Conservation (phyloP, 768 basidiomycete genomes). For the Fomitopsis serialis region DNA sequence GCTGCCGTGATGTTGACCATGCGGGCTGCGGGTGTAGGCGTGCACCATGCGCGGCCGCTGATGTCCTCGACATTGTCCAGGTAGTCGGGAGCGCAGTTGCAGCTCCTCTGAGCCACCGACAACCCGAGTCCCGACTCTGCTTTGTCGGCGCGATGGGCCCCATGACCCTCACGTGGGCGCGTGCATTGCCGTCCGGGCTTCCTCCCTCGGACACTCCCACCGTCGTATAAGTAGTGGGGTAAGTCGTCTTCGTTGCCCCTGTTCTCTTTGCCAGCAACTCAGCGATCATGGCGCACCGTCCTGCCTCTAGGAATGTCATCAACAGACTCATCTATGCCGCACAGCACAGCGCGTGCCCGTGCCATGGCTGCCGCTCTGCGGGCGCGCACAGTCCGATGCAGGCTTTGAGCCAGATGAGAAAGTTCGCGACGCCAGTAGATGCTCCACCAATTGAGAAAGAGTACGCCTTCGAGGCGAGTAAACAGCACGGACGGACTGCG, state of each 20-base stretch:
- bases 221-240: not conserved
- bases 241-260: not conserved
- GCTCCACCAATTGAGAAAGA: slow-evolving; percentile 58
- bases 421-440: slow-evolving; percentile 74
- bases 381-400: slow-evolving; percentile 35
- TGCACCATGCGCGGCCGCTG: too few relatives aligned
- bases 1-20: too few relatives aligned
- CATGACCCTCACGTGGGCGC: slow-evolving; percentile 6
- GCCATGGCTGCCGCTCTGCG: slow-evolving; percentile 58
- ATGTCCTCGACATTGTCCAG: too few relatives aligned
- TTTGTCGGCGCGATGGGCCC: not conserved
- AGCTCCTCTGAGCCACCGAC: too few relatives aligned
- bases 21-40: too few relatives aligned
- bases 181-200: not conserved
- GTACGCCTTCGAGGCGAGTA: slow-evolving; percentile 81
- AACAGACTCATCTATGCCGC: slow-evolving; percentile 71
- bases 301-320: slow-evolving; percentile 55
- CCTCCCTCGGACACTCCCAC: slow-evolving; percentile 1
- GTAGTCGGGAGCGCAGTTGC: too few relatives aligned
- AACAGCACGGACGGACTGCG: not conserved
- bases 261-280: not conserved
- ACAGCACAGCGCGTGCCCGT: slow-evolving; percentile 73
- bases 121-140: not conserved
- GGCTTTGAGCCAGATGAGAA: slow-evolving; percentile 59
- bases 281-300: slow-evolving; percentile 19